Evolutionary conservation across 805 yeast species (phyloP), one percentile per base, ranked within the genome.

Genomic region (Jamesozyma piceae): DNA sequence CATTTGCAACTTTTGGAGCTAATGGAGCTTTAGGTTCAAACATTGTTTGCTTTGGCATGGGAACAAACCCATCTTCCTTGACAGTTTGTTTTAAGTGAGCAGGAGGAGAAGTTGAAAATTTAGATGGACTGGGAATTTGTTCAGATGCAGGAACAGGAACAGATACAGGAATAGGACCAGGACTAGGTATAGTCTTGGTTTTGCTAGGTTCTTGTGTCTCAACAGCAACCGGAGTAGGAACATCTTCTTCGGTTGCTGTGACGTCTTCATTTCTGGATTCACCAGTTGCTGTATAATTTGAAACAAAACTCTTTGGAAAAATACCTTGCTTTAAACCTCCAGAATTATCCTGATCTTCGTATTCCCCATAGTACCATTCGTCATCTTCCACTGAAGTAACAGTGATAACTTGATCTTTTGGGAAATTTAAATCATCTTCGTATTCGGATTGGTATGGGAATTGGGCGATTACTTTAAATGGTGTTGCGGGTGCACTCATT

Each of bases 291-390:
- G 28, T n/a, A 21, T 24, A 8, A 2, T 29, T 26, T 14, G 35
- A 32, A 4, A 90, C 97, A 66, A 86, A 90, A 55, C 77, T 78
- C 58, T 74, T 77, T 3, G 98, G 98, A 54, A 92, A 92, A 67
- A 89, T 80, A 6, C 98, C 98, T 18, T 74, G 63, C 36, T 65
- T 63, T 21, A 51, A 35, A 9, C 48, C 55, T 4, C 85, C 85
- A 17, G 43, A 34, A n/a, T 20, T 18, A 46, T 65, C 72, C 17
- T 32, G 11, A 47, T 66, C 73, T 3, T 53, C 55, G 52, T 74
- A 82, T 4, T 70, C 65, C 3, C 98, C 98, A 32, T 74, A 68
- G 57, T 76, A 82, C 97, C 97, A 92, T 49, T 89, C 95, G 5
- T 80, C 95, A 60, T 90, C 97, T 51, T 87, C 95, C 41, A 85